These are phyloP conservation scores for Tulasnella sp. DNA, from an alignment of 768 basidiomycete genomes.

Conservation along the genomic window DNA sequence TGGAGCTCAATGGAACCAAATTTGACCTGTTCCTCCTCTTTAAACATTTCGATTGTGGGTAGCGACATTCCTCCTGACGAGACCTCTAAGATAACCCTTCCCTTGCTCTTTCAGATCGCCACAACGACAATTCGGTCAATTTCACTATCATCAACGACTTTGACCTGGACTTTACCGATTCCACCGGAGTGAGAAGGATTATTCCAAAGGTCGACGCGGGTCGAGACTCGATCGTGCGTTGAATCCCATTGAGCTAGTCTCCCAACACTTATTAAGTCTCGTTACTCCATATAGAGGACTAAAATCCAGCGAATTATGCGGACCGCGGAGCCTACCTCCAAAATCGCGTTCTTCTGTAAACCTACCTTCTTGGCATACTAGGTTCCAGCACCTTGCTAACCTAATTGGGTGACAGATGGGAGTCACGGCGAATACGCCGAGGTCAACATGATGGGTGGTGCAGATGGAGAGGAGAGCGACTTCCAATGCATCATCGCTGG, in stretches of 20 bases:
- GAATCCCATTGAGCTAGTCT: too few relatives aligned
- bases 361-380: not conserved
- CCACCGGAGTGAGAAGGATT: not conserved
- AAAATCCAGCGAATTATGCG: not conserved
- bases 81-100: too few relatives aligned
- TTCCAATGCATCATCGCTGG: not conserved
- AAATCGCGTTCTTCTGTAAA: not conserved
- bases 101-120: not conserved
- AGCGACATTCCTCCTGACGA: too few relatives aligned
- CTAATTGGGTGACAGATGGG: not conserved
- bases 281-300: not conserved
- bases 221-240: not conserved
- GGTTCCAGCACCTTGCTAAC: not conserved
- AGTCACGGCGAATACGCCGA: not conserved
- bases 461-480: not conserved
- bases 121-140: not conserved
- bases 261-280: not conserved
- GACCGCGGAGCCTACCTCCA: not conserved
- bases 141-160: not conserved
- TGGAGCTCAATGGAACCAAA: too few relatives aligned
- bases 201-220: not conserved
- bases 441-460: not conserved
- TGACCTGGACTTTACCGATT: not conserved
- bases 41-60: too few relatives aligned
- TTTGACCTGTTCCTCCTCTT: too few relatives aligned